phyloP scores from a whole-genome alignment of 495 filamentous ascomycete species.

The Saxophila tyrrhenica region DNA sequence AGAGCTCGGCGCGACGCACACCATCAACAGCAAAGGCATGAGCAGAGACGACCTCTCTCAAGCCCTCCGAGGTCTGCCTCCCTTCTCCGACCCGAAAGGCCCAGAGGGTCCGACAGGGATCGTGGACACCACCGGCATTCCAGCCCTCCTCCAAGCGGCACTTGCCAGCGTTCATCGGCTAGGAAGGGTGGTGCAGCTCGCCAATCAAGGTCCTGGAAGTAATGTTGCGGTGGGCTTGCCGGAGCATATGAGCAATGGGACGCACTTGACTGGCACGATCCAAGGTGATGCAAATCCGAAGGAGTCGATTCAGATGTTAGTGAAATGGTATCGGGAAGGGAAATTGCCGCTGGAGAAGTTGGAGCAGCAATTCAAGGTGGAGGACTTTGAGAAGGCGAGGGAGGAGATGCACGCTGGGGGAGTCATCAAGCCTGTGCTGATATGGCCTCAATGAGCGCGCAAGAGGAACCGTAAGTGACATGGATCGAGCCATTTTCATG shows the following conservation, averaged over 20 bases:
- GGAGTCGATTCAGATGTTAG: slow-evolving; percentile 15
- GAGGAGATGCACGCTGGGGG: slow-evolving; percentile 32
- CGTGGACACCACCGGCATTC: slow-evolving; percentile 20
- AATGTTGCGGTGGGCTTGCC: not conserved
- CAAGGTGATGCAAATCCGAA: slow-evolving; percentile 13
- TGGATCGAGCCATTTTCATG: not conserved
- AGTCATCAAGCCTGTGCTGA: slow-evolving; percentile 21
- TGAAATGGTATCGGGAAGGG: slow-evolving; percentile 24
- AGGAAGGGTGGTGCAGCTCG: slow-evolving; percentile 1
- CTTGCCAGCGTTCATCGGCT: not conserved
- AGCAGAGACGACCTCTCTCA: not conserved
- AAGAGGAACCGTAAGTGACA: too few relatives aligned
- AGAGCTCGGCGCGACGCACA: slow-evolving; percentile 19
- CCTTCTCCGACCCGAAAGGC: not conserved
- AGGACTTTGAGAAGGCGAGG: slow-evolving; percentile 46
- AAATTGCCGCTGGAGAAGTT: slow-evolving; percentile 25
- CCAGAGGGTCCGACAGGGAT: slow-evolving; percentile 1
- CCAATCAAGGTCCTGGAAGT: slow-evolving; percentile 1
- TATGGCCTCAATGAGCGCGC: slow-evolving; percentile 15
- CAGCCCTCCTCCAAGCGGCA: slow-evolving; percentile 7
- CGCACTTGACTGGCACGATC: not conserved
- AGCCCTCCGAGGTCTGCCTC: not conserved
- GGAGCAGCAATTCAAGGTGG: slow-evolving; percentile 43
- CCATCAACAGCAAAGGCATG: slow-evolving; percentile 8
- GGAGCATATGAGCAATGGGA: slow-evolving; percentile 1